Conservation (phyloP, 345 rosid genomes). For the Microthlaspi erraticum region DNA sequence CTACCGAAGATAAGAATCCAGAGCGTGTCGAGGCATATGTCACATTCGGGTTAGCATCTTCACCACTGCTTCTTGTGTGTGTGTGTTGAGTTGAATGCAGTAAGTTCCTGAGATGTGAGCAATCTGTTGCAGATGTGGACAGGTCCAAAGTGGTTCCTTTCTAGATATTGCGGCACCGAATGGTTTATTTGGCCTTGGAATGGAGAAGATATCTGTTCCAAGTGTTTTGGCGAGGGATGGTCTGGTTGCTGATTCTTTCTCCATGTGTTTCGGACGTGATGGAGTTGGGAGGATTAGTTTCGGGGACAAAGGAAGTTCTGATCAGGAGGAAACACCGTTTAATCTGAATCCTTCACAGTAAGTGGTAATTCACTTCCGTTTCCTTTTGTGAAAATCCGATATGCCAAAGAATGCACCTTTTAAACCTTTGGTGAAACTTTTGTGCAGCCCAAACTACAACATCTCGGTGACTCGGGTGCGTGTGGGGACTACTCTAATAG, state of each 20-base stretch:
- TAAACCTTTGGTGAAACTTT: background rate
- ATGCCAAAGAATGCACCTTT: slow-evolving; percentile 9
- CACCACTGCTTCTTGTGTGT: background rate
- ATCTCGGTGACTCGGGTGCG: slow-evolving; percentile 66
- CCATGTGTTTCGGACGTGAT: slow-evolving; percentile 85
- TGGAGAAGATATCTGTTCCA: slow-evolving; percentile 89
- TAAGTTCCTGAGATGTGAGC: slow-evolving; percentile 41
- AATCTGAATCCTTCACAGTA: slow-evolving; percentile 81
- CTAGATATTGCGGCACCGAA: slow-evolving; percentile 87
- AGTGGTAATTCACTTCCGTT: slow-evolving; percentile 54
- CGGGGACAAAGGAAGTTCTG: slow-evolving; percentile 82
- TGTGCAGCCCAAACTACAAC: slow-evolving; percentile 77
- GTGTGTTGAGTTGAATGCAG: slow-evolving; percentile 17
- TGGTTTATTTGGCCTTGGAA: slow-evolving; percentile 86
- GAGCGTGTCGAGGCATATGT: slow-evolving; percentile 65
- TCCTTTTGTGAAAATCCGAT: background rate
- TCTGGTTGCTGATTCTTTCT: slow-evolving; percentile 76
- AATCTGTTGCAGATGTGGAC: slow-evolving; percentile 85
- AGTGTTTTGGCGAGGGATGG: slow-evolving; percentile 80
- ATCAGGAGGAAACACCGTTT: slow-evolving; percentile 85
- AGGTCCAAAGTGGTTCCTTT: slow-evolving; percentile 92
- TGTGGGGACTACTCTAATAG: slow-evolving; percentile 62
- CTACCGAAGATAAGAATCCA: slow-evolving; percentile 51
- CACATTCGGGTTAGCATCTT: slow-evolving; percentile 55
- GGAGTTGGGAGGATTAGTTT: slow-evolving; percentile 90